Percentiles rank a stretch among this genome's conserved stretches.
Evolutionary conservation across 805 yeast genomes (phyloP).

Genomic region (Yamadazyma takamatsuzukensis): DNA sequence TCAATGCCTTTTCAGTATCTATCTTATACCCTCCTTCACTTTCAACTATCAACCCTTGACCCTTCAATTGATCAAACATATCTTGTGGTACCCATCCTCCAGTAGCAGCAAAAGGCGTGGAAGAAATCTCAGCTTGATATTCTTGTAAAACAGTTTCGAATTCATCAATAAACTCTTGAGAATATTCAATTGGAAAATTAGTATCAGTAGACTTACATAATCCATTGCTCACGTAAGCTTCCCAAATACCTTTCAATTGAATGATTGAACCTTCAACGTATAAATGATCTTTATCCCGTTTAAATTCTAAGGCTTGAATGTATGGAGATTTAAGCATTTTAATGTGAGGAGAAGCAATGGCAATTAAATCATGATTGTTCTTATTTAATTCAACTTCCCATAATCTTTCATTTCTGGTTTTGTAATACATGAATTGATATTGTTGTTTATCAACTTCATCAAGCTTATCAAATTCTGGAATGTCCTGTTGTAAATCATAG

Average conservation of each 20-base stretch:
- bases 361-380: conserved; percentile 61
- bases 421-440: conserved; percentile 78
- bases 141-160: conserved; percentile 57
- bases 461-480: conserved; percentile 64
- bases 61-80: conserved; percentile 69
- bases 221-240: conserved; percentile 54
- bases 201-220: conserved; percentile 43
- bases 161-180: conserved; percentile 54
- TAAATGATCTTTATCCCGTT: conserved; percentile 55
- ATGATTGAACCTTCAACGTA: conserved; percentile 64
- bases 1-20: conserved; percentile 27
- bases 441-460: conserved; percentile 74
- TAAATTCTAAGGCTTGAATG: conserved; percentile 55
- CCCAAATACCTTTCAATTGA: conserved; percentile 69
- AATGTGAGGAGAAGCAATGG: conserved; percentile 79
- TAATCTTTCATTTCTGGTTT: conserved; percentile 86
- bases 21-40: conserved; percentile 46
- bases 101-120: conserved; percentile 82
- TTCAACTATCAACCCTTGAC: conserved; percentile 61
- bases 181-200: conserved; percentile 56
- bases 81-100: conserved; percentile 97
- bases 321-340: conserved; percentile 69
- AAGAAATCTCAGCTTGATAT: conserved; percentile 64
- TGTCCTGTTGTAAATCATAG: conserved; percentile 68
- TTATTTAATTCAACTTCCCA: conserved; percentile 80